Evolutionary conservation across 768 basidiomycete genomes (phyloP).

Genomic region (Leucocoprinus leucothites): DNA sequence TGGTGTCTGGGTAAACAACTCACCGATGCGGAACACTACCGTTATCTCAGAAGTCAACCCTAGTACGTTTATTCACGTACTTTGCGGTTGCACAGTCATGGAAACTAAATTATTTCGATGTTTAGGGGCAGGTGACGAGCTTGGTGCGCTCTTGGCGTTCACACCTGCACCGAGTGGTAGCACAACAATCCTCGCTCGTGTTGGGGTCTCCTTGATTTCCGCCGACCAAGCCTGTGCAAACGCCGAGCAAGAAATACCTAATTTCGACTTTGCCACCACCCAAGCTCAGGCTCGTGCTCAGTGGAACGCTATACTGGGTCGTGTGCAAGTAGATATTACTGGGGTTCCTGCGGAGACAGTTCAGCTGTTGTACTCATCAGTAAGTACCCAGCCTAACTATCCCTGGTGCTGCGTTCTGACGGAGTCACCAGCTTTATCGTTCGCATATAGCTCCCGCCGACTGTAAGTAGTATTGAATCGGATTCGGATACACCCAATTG

Average conservation of each 20-base stretch:
- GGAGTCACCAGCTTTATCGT: conserved; percentile 42
- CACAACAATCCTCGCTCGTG: conserved; percentile 52
- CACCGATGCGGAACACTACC: conserved; percentile 42
- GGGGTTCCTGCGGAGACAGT: conserved; percentile 47
- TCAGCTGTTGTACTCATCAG: conserved; percentile 59
- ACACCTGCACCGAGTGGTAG: conserved; percentile 31
- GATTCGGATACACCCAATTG: not conserved
- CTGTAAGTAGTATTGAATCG: conserved; percentile 37
- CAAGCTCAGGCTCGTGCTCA: conserved; percentile 35
- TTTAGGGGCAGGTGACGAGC: conserved; percentile 43
- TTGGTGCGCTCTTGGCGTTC: conserved; percentile 54
- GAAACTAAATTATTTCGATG: not conserved
- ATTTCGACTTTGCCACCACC: conserved; percentile 52
- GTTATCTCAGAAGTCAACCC: conserved; percentile 36
- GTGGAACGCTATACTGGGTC: conserved; percentile 58
- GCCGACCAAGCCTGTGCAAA: conserved; percentile 58
- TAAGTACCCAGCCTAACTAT: conserved; percentile 20
- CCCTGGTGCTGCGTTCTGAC: not conserved
- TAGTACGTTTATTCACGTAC: conserved; percentile 38
- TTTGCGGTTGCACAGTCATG: no score
- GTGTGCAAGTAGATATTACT: conserved; percentile 49
- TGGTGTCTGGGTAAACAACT: conserved; percentile 51
- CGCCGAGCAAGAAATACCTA: conserved; percentile 57
- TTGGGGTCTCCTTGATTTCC: conserved; percentile 63
- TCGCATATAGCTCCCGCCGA: conserved; percentile 64